Percentiles rank a stretch among this genome's conserved stretches.
phyloP scores from a whole-genome alignment of 768 basidiomycete species.

The Tylopilus sp. region DNA sequence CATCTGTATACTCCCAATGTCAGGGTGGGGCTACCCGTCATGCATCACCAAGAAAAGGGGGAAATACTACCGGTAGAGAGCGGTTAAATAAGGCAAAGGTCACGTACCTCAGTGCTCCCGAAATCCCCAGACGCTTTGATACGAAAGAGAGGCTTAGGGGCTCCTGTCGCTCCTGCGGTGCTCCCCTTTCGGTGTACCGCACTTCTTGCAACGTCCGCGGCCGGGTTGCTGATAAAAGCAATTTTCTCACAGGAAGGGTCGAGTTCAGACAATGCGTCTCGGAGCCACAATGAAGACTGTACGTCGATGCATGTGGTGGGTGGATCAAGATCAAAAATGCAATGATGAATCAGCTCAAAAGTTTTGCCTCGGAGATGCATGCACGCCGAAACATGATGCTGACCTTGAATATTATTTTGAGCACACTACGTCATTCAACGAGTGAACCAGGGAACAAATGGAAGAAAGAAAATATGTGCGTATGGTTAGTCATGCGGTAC shows the following conservation, averaged over 20 bases:
- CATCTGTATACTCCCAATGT: slow-evolving; percentile 54
- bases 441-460: not conserved
- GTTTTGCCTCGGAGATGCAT: not conserved
- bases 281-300: slow-evolving; percentile 81
- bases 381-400: slow-evolving; percentile 5
- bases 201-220: slow-evolving; percentile 26
- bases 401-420: slow-evolving; percentile 86
- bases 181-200: slow-evolving; percentile 13
- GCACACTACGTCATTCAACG: slow-evolving; percentile 42
- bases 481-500: slow-evolving; percentile 7
- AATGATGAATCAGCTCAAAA: not conserved
- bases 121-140: slow-evolving; percentile 80
- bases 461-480: not conserved
- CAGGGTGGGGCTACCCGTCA: not conserved
- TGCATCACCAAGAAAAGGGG: not conserved
- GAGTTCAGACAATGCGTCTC: slow-evolving; percentile 87
- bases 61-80: not conserved
- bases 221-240: slow-evolving; percentile 77
- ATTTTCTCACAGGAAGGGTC: slow-evolving; percentile 86
- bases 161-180: not conserved
- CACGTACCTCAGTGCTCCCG: slow-evolving; percentile 75
- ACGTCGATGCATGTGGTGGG: slow-evolving; percentile 10
- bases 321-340: not conserved
- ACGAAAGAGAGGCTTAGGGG: slow-evolving; percentile 60
- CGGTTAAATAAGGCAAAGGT: not conserved